Percentiles rank a stretch among this genome's conserved stretches.
Conservation (phyloP, 495 filamentous ascomycete species). For the Talaromyces liani region DNA sequence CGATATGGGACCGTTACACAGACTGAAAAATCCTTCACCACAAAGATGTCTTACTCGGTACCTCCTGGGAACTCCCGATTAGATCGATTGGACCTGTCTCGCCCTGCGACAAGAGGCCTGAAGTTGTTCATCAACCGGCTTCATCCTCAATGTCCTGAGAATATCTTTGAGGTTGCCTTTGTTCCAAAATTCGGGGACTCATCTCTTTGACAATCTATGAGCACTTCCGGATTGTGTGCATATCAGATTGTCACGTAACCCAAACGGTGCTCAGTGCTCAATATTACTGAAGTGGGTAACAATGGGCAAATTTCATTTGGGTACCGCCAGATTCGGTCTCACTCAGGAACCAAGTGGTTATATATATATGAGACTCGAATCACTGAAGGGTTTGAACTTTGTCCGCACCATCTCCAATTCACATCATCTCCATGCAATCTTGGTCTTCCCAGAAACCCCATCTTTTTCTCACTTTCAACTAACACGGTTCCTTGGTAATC, state of each 20-base stretch:
- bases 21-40: neutral
- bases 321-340: neutral
- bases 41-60: neutral
- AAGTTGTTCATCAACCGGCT: neutral
- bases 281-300: too few species aligned
- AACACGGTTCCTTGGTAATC: neutral
- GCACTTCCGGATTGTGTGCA: neutral
- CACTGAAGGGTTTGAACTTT: too few species aligned
- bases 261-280: too few species aligned
- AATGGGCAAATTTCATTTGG: too few species aligned
- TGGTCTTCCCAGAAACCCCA: neutral
- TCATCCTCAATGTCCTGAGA: neutral
- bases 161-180: neutral
- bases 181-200: neutral
- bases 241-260: neutral
- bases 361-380: neutral
- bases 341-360: neutral
- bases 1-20: neutral
- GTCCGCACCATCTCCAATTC: too few species aligned
- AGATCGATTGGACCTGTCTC: neutral
- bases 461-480: too few species aligned
- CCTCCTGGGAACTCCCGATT: neutral
- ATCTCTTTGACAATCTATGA: neutral
- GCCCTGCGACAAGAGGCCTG: neutral
- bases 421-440: neutral